Evolutionary conservation across 2,329 filamentous ascomycete genomes (phyloP), one percentile per base, ranked within the genome.

Genomic region (Aaosphaeria pasadenensis): DNA sequence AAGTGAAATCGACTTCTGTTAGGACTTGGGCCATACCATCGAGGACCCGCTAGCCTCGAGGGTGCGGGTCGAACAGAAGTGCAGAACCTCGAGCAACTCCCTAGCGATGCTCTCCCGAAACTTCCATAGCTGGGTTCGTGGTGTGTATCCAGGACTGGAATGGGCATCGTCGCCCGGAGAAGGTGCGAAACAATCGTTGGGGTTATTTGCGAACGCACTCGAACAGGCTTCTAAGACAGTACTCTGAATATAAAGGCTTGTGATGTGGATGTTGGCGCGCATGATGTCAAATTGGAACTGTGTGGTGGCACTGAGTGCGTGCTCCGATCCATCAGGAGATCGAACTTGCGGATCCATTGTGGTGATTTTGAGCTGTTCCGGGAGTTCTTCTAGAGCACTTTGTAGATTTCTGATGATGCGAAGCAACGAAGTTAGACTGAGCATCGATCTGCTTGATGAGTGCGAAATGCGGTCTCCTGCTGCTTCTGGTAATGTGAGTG

Each of bases 221-320:
- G 51, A 52, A 44, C 54, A 56, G 4, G 51, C 47, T 48, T 56
- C 51, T 6, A 56, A 24, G 17, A 56, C 54, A 2, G 49, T 52
- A 30, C 51, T 54, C 13, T 56, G 53, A 24, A 56, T 52, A 33
- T 56, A 56, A 13, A 56, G 44, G 36, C 51, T 52, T 9, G 54
- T 54, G 33, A 56, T 53, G 39, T 56, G 51, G 29, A 54, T 54
- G 32, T 56, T 54, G 4, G 51, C 53, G 30, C 51, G 46, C 51
- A 54, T 54, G 24, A 48, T 54, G 24, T 56, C 51, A 36, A 56
- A 56, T 24, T 56, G 49, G 36, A 53, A 45, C 30, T 7, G 6
- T 7, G 41, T 30, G 9, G 28, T 11, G 31, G 24, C 17, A 2
- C 7, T 11, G 9, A 11, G 28, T 9, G 28, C 32, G 2, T 42